Conservation (phyloP, 495 filamentous ascomycete species). For the Haplographium delicatum region DNA sequence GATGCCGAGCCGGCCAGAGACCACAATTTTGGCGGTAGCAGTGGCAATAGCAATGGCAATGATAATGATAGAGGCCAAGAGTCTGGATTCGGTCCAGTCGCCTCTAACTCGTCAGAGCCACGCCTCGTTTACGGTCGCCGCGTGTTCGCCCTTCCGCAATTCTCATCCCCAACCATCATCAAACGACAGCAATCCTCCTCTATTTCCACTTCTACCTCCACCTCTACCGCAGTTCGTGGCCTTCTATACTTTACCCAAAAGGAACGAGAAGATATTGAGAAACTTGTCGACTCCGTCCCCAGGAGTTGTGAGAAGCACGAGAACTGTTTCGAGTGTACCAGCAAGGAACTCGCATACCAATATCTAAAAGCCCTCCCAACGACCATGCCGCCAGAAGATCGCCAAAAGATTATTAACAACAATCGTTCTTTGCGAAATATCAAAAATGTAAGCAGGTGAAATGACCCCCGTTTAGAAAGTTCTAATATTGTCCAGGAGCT, state of each 20-base stretch:
- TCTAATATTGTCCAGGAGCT: conserved; percentile 62
- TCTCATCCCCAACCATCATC: background rate
- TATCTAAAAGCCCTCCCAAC: conserved; percentile 18
- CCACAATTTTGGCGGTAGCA: too few relatives aligned
- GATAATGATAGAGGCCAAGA: background rate
- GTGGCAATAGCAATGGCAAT: too few relatives aligned
- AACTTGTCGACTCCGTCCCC: background rate
- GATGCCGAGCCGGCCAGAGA: background rate
- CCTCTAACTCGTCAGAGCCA: too few relatives aligned
- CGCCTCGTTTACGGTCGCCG: background rate
- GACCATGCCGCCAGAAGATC: conserved; percentile 22
- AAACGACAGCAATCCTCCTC: too few relatives aligned
- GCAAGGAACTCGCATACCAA: conserved; percentile 10
- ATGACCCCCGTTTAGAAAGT: background rate
- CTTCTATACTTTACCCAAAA: conserved; percentile 5
- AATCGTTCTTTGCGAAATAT: conserved; percentile 82
- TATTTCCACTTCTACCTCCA: background rate
- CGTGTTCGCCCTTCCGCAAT: background rate
- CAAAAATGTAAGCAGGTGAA: conserved; percentile 59
- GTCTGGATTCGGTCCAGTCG: too few relatives aligned
- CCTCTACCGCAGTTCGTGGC: background rate
- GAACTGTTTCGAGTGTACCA: conserved; percentile 17
- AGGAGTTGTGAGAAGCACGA: background rate
- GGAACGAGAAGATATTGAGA: conserved; percentile 12
- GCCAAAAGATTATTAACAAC: conserved; percentile 34